These are phyloP conservation scores for Zasmidium cellare DNA, from an alignment of 2,329 filamentous ascomycete genomes.

Conservation along the genomic window DNA sequence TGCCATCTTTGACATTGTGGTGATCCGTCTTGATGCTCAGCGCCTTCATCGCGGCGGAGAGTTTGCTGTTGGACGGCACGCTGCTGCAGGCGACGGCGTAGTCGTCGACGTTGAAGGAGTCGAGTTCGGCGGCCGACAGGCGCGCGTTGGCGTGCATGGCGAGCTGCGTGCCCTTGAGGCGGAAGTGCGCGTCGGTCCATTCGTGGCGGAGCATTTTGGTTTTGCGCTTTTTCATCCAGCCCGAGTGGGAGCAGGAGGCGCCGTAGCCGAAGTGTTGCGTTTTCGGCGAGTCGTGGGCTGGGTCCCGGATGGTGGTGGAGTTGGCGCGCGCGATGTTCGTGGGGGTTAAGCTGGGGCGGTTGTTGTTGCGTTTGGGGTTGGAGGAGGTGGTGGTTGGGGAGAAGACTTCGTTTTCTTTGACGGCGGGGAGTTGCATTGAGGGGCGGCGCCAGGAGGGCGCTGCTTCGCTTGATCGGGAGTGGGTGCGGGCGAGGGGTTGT, in stretches of 20 bases:
- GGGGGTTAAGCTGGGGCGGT: constrained; percentile 37
- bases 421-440: constrained; percentile 68
- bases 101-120: constrained; percentile 84
- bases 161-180: constrained; percentile 62
- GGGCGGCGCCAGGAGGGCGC: constrained; percentile 58
- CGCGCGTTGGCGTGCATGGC: constrained; percentile 66
- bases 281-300: constrained; percentile 32
- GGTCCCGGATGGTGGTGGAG: constrained; percentile 29
- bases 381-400: constrained; percentile 21
- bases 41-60: constrained; percentile 83
- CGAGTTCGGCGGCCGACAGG: constrained; percentile 63
- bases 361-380: constrained; percentile 44
- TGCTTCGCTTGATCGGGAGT: constrained; percentile 38
- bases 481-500: constrained; percentile 33
- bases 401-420: constrained; percentile 57
- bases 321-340: constrained; percentile 3
- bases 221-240: constrained; percentile 94
- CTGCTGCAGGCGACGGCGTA: constrained; percentile 84
- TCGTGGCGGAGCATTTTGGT: constrained; percentile 86
- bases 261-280: constrained; percentile 36
- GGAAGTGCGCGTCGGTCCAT: constrained; percentile 91
- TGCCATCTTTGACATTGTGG: constrained; percentile 38
- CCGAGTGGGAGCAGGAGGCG: constrained; percentile 58
- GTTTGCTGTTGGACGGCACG: constrained; percentile 72
- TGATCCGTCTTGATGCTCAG: constrained; percentile 58